A percentile compares a stretch with the other conserved stretches of the same genome.
phyloP scores from a whole-genome alignment of 2,329 filamentous ascomycete species.

The Colletotrichum destructivum region DNA sequence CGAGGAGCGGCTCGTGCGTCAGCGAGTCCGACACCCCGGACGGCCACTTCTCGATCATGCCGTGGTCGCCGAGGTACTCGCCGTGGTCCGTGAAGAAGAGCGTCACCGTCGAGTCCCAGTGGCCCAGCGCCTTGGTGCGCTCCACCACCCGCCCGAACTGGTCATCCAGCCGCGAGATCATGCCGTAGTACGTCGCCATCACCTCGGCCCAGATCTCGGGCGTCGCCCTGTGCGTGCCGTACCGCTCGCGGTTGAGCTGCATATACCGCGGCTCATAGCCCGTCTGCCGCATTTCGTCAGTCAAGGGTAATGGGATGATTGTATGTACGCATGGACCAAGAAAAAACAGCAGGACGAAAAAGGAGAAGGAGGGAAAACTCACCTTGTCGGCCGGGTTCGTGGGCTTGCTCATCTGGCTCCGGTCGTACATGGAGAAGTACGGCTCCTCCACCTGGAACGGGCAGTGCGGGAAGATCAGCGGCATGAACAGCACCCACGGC shows the following conservation, averaged over 20 bases:
- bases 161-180: conserved; percentile 61
- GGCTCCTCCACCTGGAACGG: conserved; percentile 64
- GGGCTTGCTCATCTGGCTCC: conserved; percentile 46
- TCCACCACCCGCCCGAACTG: conserved; percentile 60
- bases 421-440: conserved; percentile 63
- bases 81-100: conserved; percentile 63
- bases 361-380: background rate
- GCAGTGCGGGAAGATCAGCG: conserved; percentile 61
- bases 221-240: conserved; percentile 57
- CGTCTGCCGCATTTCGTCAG: conserved; percentile 46
- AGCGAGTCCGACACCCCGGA: conserved; percentile 59
- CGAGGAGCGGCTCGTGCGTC: conserved; percentile 59
- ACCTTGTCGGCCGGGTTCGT: conserved; percentile 32
- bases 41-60: conserved; percentile 65
- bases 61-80: conserved; percentile 63
- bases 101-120: conserved; percentile 58
- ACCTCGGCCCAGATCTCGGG: conserved; percentile 60
- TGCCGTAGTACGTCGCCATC: conserved; percentile 62
- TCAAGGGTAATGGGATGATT: background rate
- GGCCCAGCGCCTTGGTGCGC: conserved; percentile 50
- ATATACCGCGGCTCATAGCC: conserved; percentile 61
- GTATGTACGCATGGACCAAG: too few species aligned
- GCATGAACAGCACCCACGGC: conserved; percentile 61
- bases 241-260: conserved; percentile 54
- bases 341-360: too few species aligned